phyloP scores from a whole-genome alignment of 176 grass and related monocot species.

The Elymus sibiricus region DNA sequence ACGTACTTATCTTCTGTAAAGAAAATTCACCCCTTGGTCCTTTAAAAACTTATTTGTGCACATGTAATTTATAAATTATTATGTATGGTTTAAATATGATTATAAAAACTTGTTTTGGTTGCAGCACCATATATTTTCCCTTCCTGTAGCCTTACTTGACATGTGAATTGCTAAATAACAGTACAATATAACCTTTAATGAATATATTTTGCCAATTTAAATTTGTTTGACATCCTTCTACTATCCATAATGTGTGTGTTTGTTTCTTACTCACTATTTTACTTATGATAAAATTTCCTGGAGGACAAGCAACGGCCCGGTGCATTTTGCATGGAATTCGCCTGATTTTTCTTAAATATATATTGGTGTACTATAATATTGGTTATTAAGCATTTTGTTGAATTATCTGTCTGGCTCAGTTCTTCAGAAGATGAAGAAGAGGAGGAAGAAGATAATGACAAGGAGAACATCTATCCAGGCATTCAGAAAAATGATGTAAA shows the following conservation, averaged over 20 bases:
- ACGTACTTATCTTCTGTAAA: not conserved
- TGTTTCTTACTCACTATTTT: not conserved
- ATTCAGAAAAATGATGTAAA: slow-evolving; percentile 20
- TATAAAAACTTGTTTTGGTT: not conserved
- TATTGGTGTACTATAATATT: slow-evolving; percentile 4
- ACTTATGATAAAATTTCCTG: not conserved
- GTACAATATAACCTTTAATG: not conserved
- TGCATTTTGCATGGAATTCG: not conserved
- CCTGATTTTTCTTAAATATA: slow-evolving; percentile 21
- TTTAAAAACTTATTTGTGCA: not conserved
- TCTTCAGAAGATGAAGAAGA: slow-evolving; percentile 65
- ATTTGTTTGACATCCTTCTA: not conserved
- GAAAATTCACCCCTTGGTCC: not conserved
- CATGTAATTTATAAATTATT: not conserved
- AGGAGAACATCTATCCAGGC: slow-evolving; percentile 65
- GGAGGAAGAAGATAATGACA: slow-evolving; percentile 67
- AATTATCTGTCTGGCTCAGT: slow-evolving; percentile 38
- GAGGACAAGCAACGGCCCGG: not conserved
- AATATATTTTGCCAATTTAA: not conserved
- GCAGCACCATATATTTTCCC: not conserved
- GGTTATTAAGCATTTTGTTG: not conserved
- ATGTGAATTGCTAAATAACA: not conserved
- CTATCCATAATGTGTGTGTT: not conserved
- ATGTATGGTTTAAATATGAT: not conserved
- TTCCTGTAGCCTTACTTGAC: not conserved